A percentile compares a stretch with the other conserved stretches of the same genome.
These are phyloP conservation scores for Stagonosporopsis vannaccii DNA, from an alignment of 2,329 filamentous ascomycete genomes.

Conservation along the genomic window DNA sequence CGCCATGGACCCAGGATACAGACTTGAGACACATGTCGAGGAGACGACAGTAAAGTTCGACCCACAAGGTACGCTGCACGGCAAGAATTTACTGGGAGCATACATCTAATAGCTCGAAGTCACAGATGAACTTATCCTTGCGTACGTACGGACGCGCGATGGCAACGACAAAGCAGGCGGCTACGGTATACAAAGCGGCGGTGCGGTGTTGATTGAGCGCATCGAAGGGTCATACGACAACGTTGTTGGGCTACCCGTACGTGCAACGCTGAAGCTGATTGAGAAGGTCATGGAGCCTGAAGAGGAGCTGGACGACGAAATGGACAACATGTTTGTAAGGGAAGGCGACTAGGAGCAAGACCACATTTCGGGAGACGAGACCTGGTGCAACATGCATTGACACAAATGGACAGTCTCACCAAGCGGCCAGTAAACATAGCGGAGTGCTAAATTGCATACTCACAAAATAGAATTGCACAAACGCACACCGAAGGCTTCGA, in stretches of 20 bases:
- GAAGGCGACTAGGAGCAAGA: conserved; percentile 13
- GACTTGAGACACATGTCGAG: conserved; percentile 80
- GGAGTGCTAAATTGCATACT: conserved; percentile 12
- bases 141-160: conserved; percentile 83
- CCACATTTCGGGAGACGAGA: not conserved
- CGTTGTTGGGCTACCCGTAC: conserved; percentile 87
- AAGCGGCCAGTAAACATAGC: not conserved
- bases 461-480: conserved; percentile 9
- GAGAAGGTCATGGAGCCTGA: conserved; percentile 86
- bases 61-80: conserved; percentile 52
- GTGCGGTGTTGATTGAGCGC: conserved; percentile 83
- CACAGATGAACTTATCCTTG: conserved; percentile 82
- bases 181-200: conserved; percentile 91
- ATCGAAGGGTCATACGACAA: conserved; percentile 94
- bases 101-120: conserved; percentile 46
- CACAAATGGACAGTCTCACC: not conserved
- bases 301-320: conserved; percentile 48
- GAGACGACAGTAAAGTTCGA: conserved; percentile 93
- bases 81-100: rapidly evolving
- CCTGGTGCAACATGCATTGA: conserved; percentile 1
- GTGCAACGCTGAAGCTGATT: conserved; percentile 78
- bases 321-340: conserved; percentile 58
- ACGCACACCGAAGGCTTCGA: conserved; percentile 13
- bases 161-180: conserved; percentile 96
- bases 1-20: conserved; percentile 84